These are phyloP conservation scores for Purshia tridentata DNA, from an alignment of 306 rosid species.

Conservation along the genomic window DNA sequence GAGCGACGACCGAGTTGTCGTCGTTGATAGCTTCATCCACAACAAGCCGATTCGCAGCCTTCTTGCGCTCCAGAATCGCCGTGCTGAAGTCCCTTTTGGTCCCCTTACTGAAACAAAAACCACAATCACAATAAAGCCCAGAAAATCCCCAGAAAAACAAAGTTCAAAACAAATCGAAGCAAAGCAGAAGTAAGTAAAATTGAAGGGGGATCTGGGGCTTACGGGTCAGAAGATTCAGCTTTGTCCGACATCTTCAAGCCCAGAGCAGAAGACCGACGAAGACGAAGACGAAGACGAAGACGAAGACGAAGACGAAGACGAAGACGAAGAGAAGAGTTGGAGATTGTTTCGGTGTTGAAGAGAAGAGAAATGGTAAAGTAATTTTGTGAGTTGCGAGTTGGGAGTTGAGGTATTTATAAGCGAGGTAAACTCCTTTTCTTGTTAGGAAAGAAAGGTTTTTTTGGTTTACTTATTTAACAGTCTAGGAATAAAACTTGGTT, in stretches of 20 bases:
- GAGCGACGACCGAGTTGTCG: constrained; percentile 91
- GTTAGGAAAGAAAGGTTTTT: constrained; percentile 36
- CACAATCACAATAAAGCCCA: neutral
- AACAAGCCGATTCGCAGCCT: constrained; percentile 78
- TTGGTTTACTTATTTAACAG: constrained; percentile 18
- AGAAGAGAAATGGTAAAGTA: neutral
- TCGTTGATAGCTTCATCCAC: constrained; percentile 93
- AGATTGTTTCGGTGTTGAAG: constrained; percentile 20
- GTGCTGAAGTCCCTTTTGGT: constrained; percentile 82
- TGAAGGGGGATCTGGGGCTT: constrained; percentile 26
- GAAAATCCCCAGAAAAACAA: neutral
- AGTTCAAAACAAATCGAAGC: neutral
- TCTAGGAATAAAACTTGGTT: constrained; percentile 23
- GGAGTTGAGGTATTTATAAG: constrained; percentile 39
- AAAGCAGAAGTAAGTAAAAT: no score
- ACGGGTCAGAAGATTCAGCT: constrained; percentile 87
- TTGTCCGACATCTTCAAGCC: constrained; percentile 55
- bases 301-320: no score
- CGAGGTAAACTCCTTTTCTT: constrained; percentile 40
- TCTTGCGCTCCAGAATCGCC: constrained; percentile 92
- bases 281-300: constrained; percentile 5
- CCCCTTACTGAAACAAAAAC: constrained; percentile 57
- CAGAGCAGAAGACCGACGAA: constrained; percentile 16
- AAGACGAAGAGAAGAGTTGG: neutral
- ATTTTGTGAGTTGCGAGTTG: constrained; percentile 1